A percentile compares a stretch with the other conserved stretches of the same genome.
Conservation (phyloP, 2,329 filamentous ascomycete genomes). For the Sclerotinia trifoliorum region DNA sequence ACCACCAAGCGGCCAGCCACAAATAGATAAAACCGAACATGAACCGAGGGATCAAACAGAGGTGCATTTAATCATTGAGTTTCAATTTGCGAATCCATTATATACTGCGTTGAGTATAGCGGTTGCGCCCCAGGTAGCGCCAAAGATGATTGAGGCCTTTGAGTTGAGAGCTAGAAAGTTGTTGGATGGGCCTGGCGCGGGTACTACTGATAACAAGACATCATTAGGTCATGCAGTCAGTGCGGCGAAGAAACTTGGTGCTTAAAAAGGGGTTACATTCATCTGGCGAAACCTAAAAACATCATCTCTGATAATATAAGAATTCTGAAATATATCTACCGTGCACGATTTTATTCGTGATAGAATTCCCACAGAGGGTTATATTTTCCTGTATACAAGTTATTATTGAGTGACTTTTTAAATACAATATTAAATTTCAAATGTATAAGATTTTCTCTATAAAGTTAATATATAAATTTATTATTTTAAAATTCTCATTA, state of each 20-base stretch:
- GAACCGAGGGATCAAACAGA: constrained; percentile 56
- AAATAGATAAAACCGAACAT: constrained; percentile 34
- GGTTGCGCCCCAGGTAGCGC: constrained; percentile 80
- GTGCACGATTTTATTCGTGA: no score
- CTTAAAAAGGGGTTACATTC: not conserved
- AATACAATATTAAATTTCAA: no score
- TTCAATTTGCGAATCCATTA: constrained; percentile 84
- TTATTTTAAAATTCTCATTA: no score
- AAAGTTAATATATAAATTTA: no score
- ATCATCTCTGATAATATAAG: not conserved
- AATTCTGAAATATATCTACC: no score
- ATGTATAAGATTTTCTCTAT: no score
- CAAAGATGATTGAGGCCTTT: constrained; percentile 90
- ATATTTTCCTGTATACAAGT: no score
- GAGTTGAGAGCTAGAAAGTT: constrained; percentile 71
- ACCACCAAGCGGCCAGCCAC: constrained; percentile 43
- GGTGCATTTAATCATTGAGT: constrained; percentile 74
- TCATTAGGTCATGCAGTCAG: constrained; percentile 13
- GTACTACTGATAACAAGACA: constrained; percentile 9
- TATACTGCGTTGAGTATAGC: constrained; percentile 80
- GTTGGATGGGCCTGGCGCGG: constrained; percentile 40
- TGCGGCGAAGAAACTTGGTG: constrained; percentile 23
- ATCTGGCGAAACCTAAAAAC: not conserved
- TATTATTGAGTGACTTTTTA: no score
- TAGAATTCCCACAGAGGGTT: no score